phyloP scores from a whole-genome alignment of 148 eudicot species.

The Camellia granthamiana region DNA sequence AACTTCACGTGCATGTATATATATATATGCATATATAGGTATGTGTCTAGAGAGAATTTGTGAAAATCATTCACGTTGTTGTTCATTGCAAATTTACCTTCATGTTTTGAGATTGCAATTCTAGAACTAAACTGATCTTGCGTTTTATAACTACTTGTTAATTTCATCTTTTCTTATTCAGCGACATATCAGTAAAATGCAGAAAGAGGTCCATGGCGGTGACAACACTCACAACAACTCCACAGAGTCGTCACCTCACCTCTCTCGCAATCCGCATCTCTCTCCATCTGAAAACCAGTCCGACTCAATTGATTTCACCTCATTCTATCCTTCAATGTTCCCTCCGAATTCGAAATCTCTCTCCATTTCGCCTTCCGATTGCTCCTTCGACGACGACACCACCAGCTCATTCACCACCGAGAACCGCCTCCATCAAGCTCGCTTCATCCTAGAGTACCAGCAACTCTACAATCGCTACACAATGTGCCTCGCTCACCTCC shows the following conservation, averaged over 20 bases:
- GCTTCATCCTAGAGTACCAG: conserved; percentile 56
- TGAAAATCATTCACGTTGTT: no score
- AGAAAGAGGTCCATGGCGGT: conserved; percentile 13
- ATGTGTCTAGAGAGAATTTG: not conserved
- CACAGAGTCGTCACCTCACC: conserved; percentile 11
- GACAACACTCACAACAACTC: not conserved
- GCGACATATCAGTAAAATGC: conserved; percentile 11
- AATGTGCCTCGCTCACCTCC: conserved; percentile 48
- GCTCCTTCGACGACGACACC: conserved; percentile 29
- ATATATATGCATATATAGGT: not conserved
- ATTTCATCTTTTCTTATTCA: not conserved
- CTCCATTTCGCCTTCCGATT: conserved; percentile 35
- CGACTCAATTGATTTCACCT: conserved; percentile 18
- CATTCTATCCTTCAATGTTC: conserved; percentile 27
- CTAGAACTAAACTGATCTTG: not conserved
- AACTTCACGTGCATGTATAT: not conserved
- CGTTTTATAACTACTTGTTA: not conserved
- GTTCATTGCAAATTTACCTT: not conserved
- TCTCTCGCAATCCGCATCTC: conserved; percentile 19
- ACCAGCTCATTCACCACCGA: conserved; percentile 22
- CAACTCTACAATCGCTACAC: conserved; percentile 64
- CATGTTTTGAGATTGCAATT: not conserved
- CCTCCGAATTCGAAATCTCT: conserved; percentile 13
- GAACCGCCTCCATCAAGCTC: conserved; percentile 41
- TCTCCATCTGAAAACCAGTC: conserved; percentile 13